phyloP scores from a whole-genome alignment of 768 basidiomycete species.

The Russula sp. region DNA sequence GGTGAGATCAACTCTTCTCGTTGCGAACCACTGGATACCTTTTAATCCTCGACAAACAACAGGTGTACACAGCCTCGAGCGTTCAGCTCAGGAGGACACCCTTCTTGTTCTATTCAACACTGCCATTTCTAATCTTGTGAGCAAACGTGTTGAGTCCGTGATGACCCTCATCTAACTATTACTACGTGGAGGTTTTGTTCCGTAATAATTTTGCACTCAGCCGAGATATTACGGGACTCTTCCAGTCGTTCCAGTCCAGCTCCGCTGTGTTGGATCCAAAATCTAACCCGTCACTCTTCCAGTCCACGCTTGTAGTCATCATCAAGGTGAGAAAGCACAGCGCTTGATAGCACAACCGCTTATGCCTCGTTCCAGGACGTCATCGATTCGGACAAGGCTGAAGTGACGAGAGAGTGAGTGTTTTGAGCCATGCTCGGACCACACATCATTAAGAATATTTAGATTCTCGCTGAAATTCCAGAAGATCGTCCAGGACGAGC shows the following conservation, averaged over 20 bases:
- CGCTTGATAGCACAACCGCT: no score
- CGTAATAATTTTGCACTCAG: constrained; percentile 60
- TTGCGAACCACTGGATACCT: neutral
- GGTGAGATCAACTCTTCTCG: constrained; percentile 28
- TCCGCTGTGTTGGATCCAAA: constrained; percentile 51
- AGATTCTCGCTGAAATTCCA: constrained; percentile 55
- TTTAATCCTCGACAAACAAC: neutral
- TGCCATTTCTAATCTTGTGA: constrained; percentile 55
- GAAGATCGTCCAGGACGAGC: constrained; percentile 55
- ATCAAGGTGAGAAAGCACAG: constrained; percentile 42
- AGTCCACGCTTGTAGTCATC: constrained; percentile 54
- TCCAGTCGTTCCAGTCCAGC: constrained; percentile 55
- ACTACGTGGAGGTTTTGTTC: constrained; percentile 45
- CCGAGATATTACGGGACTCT: constrained; percentile 52
- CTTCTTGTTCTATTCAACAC: constrained; percentile 59
- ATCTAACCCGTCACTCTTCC: constrained; percentile 52
- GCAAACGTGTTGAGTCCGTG: neutral
- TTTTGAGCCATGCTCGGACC: neutral
- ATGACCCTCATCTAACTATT: neutral
- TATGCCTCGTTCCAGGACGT: constrained; percentile 42
- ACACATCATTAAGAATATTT: neutral
- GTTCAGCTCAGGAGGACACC: constrained; percentile 57
- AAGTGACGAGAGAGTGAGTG: constrained; percentile 51
- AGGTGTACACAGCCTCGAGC: constrained; percentile 60
- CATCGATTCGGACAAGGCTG: constrained; percentile 51